A percentile compares a stretch with the other conserved stretches of the same genome.
phyloP scores from a whole-genome alignment of 2,329 filamentous ascomycete genomes.

The Cercospora brassicicola region DNA sequence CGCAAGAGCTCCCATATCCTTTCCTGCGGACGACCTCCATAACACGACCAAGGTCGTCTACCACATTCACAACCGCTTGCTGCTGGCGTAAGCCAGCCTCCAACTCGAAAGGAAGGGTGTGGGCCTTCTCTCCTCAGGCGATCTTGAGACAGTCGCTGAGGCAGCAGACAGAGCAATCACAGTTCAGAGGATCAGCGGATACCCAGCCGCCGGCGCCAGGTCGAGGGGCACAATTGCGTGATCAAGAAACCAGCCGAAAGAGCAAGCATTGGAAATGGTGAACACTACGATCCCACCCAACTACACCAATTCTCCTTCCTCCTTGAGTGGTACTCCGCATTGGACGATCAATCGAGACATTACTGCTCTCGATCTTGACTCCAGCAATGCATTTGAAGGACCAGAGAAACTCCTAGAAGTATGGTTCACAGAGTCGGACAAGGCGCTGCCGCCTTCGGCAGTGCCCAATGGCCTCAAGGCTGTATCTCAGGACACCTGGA shows the following conservation, averaged over 20 bases:
- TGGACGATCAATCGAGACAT: conserved; percentile 97
- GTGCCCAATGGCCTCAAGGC: conserved; percentile 79
- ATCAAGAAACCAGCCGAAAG: background rate
- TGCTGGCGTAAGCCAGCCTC: conserved; percentile 87
- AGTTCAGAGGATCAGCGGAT: background rate
- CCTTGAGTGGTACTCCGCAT: conserved; percentile 75
- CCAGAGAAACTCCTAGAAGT: conserved; percentile 98
- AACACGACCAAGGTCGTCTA: conserved; percentile 73
- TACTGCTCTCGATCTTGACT: conserved; percentile 80
- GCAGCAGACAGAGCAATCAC: conserved; percentile 84
- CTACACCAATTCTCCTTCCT: conserved; percentile 75
- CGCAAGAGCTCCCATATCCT: conserved; percentile 78
- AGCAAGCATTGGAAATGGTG: conserved; percentile 68
- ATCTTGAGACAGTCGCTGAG: conserved; percentile 83
- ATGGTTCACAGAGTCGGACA: conserved; percentile 86
- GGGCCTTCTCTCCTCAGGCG: conserved; percentile 97
- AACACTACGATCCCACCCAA: conserved; percentile 75
- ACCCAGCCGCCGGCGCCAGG: background rate
- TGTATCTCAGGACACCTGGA: conserved; percentile 82
- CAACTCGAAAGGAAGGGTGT: conserved; percentile 58
- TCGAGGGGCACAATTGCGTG: background rate
- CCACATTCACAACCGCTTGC: conserved; percentile 53
- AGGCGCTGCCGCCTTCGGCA: conserved; percentile 68
- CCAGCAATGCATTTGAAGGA: conserved; percentile 93
- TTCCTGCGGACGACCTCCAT: conserved; percentile 84